Base-by-base conservation (phyloP, 148 eudicot species). In the Rhododendron vialii region DNA sequence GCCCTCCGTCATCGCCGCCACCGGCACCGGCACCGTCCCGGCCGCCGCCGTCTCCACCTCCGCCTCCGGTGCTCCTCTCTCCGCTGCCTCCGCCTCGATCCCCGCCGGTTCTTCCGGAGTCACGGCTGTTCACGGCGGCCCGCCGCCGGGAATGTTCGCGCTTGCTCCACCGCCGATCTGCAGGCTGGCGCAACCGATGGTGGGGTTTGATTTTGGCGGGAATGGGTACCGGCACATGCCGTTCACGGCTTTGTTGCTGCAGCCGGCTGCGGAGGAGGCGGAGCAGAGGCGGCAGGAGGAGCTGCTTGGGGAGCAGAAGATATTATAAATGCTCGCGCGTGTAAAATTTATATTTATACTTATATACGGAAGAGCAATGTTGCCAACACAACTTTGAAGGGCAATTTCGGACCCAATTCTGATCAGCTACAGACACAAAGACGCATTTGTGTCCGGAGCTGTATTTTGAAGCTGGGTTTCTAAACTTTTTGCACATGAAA, bases 1-100 rank as follows among this genome's bases (percentile, higher is more conserved):
- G 88, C 92, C 91, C 1, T 87, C 92, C 17, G 88, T 92, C 63
- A 81, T 92, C 78, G 91, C 92, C 80, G 94, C 94, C 67, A 91
- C 92, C 30, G 92, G 92, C 11, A 61, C 88, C 75, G 94, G 92
- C 57, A 90, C 90, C 28, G 48, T 84, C n/a, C 92, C 92, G 24
- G 81, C 90, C 22, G 79, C 47, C 8, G 74, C 83, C 1, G 78
- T 85, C 41, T 78, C 89, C 79, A 85, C 84, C 48, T 2, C 89
- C 33, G 50, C 84, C 78, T 79, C 65, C 12, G 43, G 71, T 1
- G n/a, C 28, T 2, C 81, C 86, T 11, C 8, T 55, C 35, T 51
- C 71, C 71, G 11, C 71, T 47, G 4, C 55, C 22, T 79, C 71
- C 33, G 59, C 81, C 7, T 79, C 55, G 38, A 38, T 59, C 71